phyloP scores from a whole-genome alignment of 148 eudicot genomes.

The Limonium bicolor region DNA sequence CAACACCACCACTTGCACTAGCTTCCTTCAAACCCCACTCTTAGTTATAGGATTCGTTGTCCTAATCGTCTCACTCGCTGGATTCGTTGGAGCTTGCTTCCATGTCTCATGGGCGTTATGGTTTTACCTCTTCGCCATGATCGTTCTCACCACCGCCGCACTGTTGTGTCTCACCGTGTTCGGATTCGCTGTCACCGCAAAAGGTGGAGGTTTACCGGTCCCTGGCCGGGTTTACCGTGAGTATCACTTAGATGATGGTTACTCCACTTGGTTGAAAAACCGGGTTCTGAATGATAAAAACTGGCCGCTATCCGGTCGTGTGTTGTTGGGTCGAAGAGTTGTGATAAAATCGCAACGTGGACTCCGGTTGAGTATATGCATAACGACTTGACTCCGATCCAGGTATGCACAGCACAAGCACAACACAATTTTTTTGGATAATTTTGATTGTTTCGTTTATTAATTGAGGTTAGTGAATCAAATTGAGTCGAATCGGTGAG shows the following conservation, averaged over 20 bases:
- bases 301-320: constrained; percentile 60
- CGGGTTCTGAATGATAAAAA: constrained; percentile 26
- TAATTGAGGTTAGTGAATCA: neutral
- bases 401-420: constrained; percentile 22
- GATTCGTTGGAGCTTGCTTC: constrained; percentile 89
- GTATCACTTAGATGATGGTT: constrained; percentile 34
- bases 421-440: neutral
- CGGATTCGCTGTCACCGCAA: constrained; percentile 69
- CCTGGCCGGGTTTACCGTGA: constrained; percentile 58
- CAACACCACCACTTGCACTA: constrained; percentile 56
- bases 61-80: constrained; percentile 56
- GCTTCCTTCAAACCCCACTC: constrained; percentile 80
- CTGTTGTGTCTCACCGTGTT: constrained; percentile 56
- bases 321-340: constrained; percentile 67
- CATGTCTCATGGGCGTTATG: constrained; percentile 76
- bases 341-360: constrained; percentile 53
- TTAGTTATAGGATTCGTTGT: constrained; percentile 61
- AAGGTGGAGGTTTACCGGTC: constrained; percentile 44
- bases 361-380: constrained; percentile 64
- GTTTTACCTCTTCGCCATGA: constrained; percentile 61
- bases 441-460: neutral
- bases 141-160: constrained; percentile 39
- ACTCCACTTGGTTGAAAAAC: constrained; percentile 64
- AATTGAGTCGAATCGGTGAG: neutral
- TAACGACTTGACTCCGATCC: constrained; percentile 66